These are phyloP conservation scores for Colletotrichum gloeosporioides DNA, from an alignment of 2,329 filamentous ascomycete genomes.

Conservation along the genomic window DNA sequence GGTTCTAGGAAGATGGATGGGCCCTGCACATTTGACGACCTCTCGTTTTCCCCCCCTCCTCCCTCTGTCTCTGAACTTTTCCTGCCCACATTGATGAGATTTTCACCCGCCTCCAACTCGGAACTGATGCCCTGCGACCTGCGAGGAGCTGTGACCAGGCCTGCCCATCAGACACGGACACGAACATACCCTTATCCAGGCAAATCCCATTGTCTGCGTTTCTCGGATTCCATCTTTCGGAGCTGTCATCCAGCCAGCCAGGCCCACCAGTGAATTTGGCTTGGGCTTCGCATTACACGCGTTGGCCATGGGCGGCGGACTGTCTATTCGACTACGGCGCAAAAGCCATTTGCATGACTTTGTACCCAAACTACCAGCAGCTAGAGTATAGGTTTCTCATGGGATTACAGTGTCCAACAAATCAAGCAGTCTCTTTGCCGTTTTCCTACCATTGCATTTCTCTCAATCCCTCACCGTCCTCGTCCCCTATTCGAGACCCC, in stretches of 20 bases:
- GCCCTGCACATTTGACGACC: slow-evolving; percentile 16
- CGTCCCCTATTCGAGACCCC: neutral
- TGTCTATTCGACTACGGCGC: neutral
- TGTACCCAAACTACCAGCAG: slow-evolving; percentile 46
- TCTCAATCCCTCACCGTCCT: neutral
- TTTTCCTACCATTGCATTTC: neutral
- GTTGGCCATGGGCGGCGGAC: slow-evolving; percentile 28
- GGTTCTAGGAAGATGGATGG: slow-evolving; percentile 13
- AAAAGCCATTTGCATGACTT: slow-evolving; percentile 47
- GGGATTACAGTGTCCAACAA: slow-evolving; percentile 34
- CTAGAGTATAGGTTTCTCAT: slow-evolving; percentile 27
- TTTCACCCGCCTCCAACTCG: slow-evolving; percentile 5
- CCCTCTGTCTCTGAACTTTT: neutral
- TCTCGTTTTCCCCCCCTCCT: neutral
- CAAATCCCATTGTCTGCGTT: neutral
- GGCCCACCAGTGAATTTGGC: neutral
- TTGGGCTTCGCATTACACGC: slow-evolving; percentile 28
- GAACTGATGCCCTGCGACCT: neutral
- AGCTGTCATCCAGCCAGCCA: slow-evolving; percentile 12
- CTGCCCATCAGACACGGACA: slow-evolving; percentile 11
- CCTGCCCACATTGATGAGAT: neutral
- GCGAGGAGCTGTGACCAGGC: slow-evolving; percentile 16
- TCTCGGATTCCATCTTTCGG: slow-evolving; percentile 7
- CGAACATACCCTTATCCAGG: slow-evolving; percentile 2
- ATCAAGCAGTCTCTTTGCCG: slow-evolving; percentile 26